Conservation (phyloP, 2,329 filamentous ascomycete species). For the Fusarium sp. region DNA sequence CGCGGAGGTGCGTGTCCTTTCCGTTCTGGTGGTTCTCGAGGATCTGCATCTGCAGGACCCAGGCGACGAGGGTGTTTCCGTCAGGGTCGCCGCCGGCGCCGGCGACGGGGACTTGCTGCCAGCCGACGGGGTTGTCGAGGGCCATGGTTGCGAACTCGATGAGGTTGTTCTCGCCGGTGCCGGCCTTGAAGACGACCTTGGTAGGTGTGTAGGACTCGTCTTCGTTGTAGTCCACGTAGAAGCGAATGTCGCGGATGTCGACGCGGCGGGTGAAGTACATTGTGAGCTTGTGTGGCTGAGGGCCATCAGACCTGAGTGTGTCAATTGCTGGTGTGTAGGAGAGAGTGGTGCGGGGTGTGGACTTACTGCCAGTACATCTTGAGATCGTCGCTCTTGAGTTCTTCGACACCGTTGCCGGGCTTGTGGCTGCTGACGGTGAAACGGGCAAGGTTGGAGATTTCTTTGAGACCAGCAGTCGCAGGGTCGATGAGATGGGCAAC, state of each 20-base stretch:
- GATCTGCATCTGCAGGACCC: slow-evolving; percentile 88
- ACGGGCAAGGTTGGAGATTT: slow-evolving; percentile 82
- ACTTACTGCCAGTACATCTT: slow-evolving; percentile 80
- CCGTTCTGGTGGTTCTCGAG: slow-evolving; percentile 98
- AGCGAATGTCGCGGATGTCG: slow-evolving; percentile 77
- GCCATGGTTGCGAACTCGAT: slow-evolving; percentile 85
- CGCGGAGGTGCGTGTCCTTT: slow-evolving; percentile 96
- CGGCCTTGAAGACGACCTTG: slow-evolving; percentile 85
- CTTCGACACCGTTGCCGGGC: slow-evolving; percentile 78
- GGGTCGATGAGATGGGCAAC: slow-evolving; percentile 59
- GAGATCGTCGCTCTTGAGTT: slow-evolving; percentile 76
- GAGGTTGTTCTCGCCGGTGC: slow-evolving; percentile 89
- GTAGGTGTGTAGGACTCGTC: slow-evolving; percentile 98
- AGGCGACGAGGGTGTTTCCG: slow-evolving; percentile 81
- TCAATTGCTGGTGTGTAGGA: neutral
- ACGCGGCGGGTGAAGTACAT: slow-evolving; percentile 87
- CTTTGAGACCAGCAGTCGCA: slow-evolving; percentile 69
- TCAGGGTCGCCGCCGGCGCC: slow-evolving; percentile 65
- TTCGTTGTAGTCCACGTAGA: slow-evolving; percentile 87
- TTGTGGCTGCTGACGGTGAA: slow-evolving; percentile 86
- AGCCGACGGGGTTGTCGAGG: slow-evolving; percentile 81
- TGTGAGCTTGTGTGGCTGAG: slow-evolving; percentile 81
- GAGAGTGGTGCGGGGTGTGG: neutral
- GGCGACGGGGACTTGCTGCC: slow-evolving; percentile 80
- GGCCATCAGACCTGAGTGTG: slow-evolving; percentile 72